Evolutionary conservation across 345 rosid genomes (phyloP), one percentile per base, ranked within the genome.

Genomic region (Euphorbia lathyris): DNA sequence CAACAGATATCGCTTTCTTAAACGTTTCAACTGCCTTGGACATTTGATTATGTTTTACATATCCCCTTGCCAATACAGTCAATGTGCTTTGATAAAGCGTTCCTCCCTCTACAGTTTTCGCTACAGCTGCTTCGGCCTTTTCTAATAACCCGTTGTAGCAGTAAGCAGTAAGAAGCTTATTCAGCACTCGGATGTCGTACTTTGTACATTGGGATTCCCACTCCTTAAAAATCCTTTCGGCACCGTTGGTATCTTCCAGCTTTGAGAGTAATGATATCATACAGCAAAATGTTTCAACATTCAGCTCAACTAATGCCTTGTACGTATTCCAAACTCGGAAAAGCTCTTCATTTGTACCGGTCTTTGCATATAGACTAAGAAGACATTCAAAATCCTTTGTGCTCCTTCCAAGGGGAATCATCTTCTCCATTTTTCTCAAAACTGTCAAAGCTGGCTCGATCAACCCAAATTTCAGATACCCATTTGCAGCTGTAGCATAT

Each of bases 21-120:
- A 76, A 52, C 75, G 70, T 72, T 63, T 76, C 83, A 16, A 73
- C 76, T 17, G 78, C 73, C 76, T 76, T 70, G 23, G 69, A 26
- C 76, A 73, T 76, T 66, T 66, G 75, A 62, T 64, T 67, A 3
- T 63, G 53, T 14, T 51, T 25, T 51, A 17, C 7, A 45, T 73
- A 77, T 45, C 78, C 80, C 10, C 0, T 20, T 32, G 83, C 78
- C 62, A 73, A 29, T n/a, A 73, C 1, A 9, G 45, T 59, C 80
- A 78, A 80, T 5, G 76, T 56, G 50, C 68, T 58, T 20, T 80
- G 76, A 60, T 66, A 57, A 4, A 65, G 72, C 10, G 40, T 63
- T 50, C 73, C 66, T 27, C 72, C 68, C 30, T n/a, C 68, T 1
- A 11, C 34, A 57, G 77, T 77, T 67, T 73, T 76, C 11, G 69